A percentile compares a stretch with the other conserved stretches of the same genome.
Conservation (phyloP, 805 yeast species). For the Dipodascopsis tothii region DNA sequence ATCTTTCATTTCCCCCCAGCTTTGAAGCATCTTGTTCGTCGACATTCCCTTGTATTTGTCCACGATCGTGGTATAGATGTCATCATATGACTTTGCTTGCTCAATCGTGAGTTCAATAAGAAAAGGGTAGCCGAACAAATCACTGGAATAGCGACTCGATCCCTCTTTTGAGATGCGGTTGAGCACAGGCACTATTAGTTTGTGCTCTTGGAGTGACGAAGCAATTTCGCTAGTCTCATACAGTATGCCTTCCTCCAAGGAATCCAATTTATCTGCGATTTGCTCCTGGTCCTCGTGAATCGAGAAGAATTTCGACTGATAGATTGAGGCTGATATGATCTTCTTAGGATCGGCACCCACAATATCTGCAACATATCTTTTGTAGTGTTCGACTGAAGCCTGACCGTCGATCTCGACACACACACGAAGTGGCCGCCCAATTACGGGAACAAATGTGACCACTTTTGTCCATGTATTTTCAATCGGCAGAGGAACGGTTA, state of each 20-base stretch:
- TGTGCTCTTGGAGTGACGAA: not conserved
- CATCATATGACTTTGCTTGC: slow-evolving; percentile 51
- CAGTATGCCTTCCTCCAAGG: slow-evolving; percentile 57
- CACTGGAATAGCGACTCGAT: slow-evolving; percentile 28
- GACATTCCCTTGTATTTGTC: slow-evolving; percentile 18
- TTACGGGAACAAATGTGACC: slow-evolving; percentile 55
- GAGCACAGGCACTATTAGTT: slow-evolving; percentile 13
- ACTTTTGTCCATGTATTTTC: slow-evolving; percentile 63
- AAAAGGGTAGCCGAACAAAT: slow-evolving; percentile 69
- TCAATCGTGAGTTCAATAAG: slow-evolving; percentile 50
- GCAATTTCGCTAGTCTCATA: slow-evolving; percentile 41
- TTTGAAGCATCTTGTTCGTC: slow-evolving; percentile 7
- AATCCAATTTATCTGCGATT: slow-evolving; percentile 55
- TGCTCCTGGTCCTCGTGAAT: slow-evolving; percentile 57
- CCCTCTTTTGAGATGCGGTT: slow-evolving; percentile 4
- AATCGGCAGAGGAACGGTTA: slow-evolving; percentile 82
- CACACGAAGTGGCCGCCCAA: slow-evolving; percentile 42
- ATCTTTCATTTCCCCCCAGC: too few species aligned
- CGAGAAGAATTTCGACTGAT: slow-evolving; percentile 58
- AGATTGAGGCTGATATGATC: slow-evolving; percentile 54
- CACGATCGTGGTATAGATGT: slow-evolving; percentile 49
- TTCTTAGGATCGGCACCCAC: slow-evolving; percentile 30
- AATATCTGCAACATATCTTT: slow-evolving; percentile 51
- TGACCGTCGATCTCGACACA: slow-evolving; percentile 69
- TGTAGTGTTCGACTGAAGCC: slow-evolving; percentile 56